Conservation (phyloP, 495 filamentous ascomycete species). For the Baudoinia panamericana region DNA sequence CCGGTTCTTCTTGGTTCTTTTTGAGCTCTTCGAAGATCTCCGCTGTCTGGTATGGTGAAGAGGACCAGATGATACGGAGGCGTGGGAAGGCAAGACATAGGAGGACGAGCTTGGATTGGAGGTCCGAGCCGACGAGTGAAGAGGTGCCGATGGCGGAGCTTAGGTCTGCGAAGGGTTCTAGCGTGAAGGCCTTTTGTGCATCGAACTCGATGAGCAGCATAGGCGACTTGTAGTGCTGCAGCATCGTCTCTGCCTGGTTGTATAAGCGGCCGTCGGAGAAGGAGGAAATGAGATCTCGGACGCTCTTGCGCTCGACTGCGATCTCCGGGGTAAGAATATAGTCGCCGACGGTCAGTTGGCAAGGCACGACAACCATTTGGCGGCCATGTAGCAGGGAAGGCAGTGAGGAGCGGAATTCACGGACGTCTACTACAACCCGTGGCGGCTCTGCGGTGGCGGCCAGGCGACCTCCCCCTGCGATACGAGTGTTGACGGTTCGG, state of each 20-base stretch:
- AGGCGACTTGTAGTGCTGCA: conserved; percentile 76
- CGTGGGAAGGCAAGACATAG: conserved; percentile 85
- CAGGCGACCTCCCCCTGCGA: conserved; percentile 82
- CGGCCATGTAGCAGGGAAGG: conserved; percentile 84
- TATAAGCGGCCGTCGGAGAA: conserved; percentile 85
- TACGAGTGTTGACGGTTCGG: conserved; percentile 89
- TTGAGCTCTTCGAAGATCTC: conserved; percentile 94
- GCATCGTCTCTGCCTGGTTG: conserved; percentile 87
- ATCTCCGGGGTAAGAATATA: conserved; percentile 85
- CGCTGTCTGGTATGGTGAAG: conserved; percentile 85
- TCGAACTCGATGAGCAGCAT: conserved; percentile 97
- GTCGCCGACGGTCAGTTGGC: conserved; percentile 92
- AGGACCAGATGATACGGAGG: conserved; percentile 86
- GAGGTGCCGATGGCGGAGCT: conserved; percentile 49
- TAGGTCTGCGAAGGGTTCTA: conserved; percentile 79
- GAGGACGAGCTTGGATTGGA: conserved; percentile 85
- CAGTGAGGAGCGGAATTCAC: conserved; percentile 86
- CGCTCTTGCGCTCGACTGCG: conserved; percentile 86
- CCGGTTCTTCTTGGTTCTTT: conserved; percentile 73
- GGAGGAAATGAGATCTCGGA: conserved; percentile 80
- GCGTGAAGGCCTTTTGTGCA: conserved; percentile 90
- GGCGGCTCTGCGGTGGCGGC: conserved; percentile 85
- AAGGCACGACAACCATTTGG: conserved; percentile 73
- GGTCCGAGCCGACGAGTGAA: conserved; percentile 47
- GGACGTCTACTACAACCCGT: conserved; percentile 84